A percentile compares a stretch with the other conserved stretches of the same genome.
These are phyloP conservation scores for Phaeotremella fagi DNA, from an alignment of 768 basidiomycete genomes.

Conservation along the genomic window DNA sequence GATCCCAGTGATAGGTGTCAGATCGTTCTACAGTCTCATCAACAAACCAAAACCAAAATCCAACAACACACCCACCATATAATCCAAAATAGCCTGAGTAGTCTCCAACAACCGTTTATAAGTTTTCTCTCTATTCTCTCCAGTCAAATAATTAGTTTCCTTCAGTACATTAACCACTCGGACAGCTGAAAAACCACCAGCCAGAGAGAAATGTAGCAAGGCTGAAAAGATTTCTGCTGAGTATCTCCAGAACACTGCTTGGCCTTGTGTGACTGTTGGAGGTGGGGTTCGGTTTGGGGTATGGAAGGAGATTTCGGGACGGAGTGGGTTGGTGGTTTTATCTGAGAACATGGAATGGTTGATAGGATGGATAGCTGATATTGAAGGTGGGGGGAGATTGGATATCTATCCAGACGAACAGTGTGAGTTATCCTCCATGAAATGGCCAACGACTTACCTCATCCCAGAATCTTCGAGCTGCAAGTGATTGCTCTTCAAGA, in stretches of 20 bases:
- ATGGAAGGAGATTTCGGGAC: constrained; percentile 7
- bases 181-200: constrained; percentile 40
- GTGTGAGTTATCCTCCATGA: not conserved
- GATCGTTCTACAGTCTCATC: constrained; percentile 34
- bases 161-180: constrained; percentile 34
- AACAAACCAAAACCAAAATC: too few species aligned
- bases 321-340: not conserved
- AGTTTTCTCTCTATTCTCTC: constrained; percentile 19
- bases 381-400: not conserved
- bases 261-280: constrained; percentile 36
- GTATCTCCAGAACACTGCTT: constrained; percentile 47
- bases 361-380: not conserved
- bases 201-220: constrained; percentile 42
- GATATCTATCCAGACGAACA: not conserved
- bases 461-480: constrained; percentile 33
- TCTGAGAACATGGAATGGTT: not conserved
- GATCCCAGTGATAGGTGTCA: constrained; percentile 33
- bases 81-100: constrained; percentile 37
- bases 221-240: constrained; percentile 38
- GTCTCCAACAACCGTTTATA: constrained; percentile 39
- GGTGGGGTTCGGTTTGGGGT: constrained; percentile 3
- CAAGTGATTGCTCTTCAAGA: constrained; percentile 10
- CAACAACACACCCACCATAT: constrained; percentile 22
- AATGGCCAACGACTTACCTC: constrained; percentile 15
- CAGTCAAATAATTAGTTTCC: constrained; percentile 46